Conservation (phyloP, 2,329 filamentous ascomycete genomes). For the Tolypocladium guangdongense region DNA sequence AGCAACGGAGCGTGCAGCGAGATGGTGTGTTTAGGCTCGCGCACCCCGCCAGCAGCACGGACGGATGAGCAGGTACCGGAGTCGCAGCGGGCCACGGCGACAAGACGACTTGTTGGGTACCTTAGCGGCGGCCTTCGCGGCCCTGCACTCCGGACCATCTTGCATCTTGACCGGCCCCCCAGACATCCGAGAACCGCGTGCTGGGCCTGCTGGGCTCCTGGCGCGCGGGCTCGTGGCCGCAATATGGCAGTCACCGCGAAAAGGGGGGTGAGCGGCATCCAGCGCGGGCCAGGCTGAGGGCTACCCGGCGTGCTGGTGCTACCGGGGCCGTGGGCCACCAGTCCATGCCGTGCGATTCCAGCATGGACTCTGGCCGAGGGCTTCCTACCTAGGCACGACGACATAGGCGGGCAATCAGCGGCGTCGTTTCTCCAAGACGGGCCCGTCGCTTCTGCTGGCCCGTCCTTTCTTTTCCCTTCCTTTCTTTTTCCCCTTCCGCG, state of each 20-base stretch:
- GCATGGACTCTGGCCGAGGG: not conserved
- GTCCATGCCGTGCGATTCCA: not conserved
- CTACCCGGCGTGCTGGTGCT: slow-evolving; percentile 1
- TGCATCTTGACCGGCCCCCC: slow-evolving; percentile 1
- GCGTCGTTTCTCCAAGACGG: not conserved
- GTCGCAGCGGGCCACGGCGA: too few species aligned
- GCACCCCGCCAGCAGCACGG: not conserved
- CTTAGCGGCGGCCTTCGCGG: not conserved
- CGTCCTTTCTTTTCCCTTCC: not conserved
- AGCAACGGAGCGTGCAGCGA: not conserved
- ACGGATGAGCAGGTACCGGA: not conserved
- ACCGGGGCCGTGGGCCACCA: not conserved
- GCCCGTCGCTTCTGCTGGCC: not conserved
- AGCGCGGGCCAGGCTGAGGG: not conserved
- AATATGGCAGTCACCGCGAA: not conserved
- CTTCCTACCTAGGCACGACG: not conserved
- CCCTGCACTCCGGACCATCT: not conserved
- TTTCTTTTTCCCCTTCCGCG: too few species aligned
- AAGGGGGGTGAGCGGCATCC: not conserved
- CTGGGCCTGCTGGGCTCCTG: not conserved
- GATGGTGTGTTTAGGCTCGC: not conserved
- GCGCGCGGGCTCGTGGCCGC: not conserved
- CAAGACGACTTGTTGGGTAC: not conserved
- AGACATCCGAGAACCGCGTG: not conserved
- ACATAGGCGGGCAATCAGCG: not conserved